These are phyloP conservation scores for Salix dunnii DNA, from an alignment of 345 rosid species.

Conservation along the genomic window DNA sequence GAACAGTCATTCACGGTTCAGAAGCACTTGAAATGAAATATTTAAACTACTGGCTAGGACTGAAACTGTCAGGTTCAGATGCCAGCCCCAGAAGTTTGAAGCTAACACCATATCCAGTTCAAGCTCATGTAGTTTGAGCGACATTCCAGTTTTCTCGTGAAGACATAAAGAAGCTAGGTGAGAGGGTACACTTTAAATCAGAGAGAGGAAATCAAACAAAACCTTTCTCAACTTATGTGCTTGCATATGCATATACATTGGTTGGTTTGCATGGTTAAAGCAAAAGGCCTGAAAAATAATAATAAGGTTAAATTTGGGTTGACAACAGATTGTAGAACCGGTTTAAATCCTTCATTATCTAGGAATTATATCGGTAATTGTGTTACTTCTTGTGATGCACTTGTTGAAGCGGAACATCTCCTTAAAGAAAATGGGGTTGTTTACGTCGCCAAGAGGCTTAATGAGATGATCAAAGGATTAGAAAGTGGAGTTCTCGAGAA, in stretches of 20 bases:
- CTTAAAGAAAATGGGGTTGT: neutral
- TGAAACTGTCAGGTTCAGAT: neutral
- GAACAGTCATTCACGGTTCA: neutral
- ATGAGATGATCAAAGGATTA: neutral
- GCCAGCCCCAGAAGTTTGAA: neutral
- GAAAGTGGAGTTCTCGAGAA: neutral
- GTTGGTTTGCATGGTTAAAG: conserved; percentile 30
- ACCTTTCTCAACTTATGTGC: conserved; percentile 34
- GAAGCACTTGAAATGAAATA: neutral
- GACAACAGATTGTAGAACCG: conserved; percentile 31
- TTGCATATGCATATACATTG: conserved; percentile 29
- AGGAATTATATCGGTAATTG: conserved; percentile 45
- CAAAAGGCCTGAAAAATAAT: conserved; percentile 19
- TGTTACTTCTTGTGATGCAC: neutral
- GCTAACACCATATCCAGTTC: no score
- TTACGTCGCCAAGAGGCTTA: neutral
- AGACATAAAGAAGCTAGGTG: conserved; percentile 29
- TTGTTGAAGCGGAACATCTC: conserved; percentile 7
- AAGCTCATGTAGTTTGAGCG: conserved; percentile 15
- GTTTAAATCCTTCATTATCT: conserved; percentile 38
- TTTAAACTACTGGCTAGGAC: neutral
- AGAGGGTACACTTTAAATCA: neutral
- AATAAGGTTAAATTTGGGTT: conserved; percentile 15
- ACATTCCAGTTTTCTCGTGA: conserved; percentile 32
- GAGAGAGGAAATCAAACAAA: neutral